phyloP scores from a whole-genome alignment of 441 rosid genomes.

The Gossypium trilobum region DNA sequence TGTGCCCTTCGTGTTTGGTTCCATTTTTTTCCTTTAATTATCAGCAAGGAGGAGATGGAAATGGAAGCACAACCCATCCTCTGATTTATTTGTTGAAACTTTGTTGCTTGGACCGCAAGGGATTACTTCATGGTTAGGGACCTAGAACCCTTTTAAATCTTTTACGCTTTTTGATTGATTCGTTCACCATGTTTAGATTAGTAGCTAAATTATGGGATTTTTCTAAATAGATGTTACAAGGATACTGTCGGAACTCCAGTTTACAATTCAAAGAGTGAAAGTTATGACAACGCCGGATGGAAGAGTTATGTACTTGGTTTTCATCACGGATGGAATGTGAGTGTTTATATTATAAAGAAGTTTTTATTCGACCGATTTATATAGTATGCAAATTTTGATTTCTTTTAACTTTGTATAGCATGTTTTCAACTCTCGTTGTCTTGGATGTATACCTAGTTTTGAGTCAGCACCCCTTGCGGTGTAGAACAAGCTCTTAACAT shows the following conservation, averaged over 20 bases:
- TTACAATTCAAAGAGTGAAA: constrained; percentile 77
- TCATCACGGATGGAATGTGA: constrained; percentile 42
- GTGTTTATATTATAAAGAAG: constrained; percentile 5
- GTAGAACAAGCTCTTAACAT: background rate
- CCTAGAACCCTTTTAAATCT: background rate
- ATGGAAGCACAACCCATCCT: constrained; percentile 18
- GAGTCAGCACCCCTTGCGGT: background rate
- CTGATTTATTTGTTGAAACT: constrained; percentile 37
- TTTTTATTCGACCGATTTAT: background rate
- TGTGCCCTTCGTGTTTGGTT: constrained; percentile 37
- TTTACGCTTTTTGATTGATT: background rate
- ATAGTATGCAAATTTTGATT: background rate
- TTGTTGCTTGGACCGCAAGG: constrained; percentile 36
- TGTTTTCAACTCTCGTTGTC: background rate
- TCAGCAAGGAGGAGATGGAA: constrained; percentile 12
- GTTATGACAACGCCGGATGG: constrained; percentile 86
- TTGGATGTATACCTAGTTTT: background rate
- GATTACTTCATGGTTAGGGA: constrained; percentile 39
- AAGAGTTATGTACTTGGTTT: constrained; percentile 40
- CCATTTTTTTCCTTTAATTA: constrained; percentile 22
- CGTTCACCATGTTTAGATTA: background rate
- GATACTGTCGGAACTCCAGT: constrained; percentile 62
- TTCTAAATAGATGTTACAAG: constrained; percentile 57
- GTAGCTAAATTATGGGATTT: background rate
- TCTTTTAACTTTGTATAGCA: background rate